These are phyloP conservation scores for Cordyceps farinosa DNA, from an alignment of 2,329 filamentous ascomycete genomes.

Conservation along the genomic window DNA sequence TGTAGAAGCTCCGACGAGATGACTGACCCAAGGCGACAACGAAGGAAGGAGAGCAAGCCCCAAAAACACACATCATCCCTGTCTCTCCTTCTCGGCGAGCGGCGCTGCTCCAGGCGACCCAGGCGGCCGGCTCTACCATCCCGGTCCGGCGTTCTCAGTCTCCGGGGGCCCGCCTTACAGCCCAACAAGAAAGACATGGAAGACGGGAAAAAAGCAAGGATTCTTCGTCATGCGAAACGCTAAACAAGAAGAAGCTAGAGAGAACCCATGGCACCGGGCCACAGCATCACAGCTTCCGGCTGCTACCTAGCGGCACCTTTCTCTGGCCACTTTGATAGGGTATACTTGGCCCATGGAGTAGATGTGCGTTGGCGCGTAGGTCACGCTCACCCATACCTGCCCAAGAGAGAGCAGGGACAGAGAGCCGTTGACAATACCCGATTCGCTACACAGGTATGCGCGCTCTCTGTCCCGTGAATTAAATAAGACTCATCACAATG, in stretches of 20 bases:
- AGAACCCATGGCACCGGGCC: neutral
- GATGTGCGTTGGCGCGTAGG: too few species aligned
- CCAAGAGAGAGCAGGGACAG: neutral
- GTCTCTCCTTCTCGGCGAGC: too few species aligned
- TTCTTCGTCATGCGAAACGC: neutral
- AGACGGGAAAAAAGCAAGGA: neutral
- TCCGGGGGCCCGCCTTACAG: neutral
- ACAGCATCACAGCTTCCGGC: conserved; percentile 7
- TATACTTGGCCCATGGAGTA: too few species aligned
- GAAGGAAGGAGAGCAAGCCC: neutral
- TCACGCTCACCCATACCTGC: neutral
- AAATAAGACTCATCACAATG: neutral
- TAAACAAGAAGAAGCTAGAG: neutral
- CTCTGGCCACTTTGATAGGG: neutral
- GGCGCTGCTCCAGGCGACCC: neutral
- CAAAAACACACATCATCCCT: neutral
- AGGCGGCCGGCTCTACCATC: conserved; percentile 3
- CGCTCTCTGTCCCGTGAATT: neutral
- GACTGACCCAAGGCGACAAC: neutral
- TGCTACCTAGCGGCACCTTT: neutral
- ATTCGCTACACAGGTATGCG: neutral
- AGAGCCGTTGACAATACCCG: neutral
- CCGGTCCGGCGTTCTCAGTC: conserved; percentile 2
- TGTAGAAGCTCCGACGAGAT: neutral
- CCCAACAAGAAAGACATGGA: neutral